Evolutionary conservation across 1,139 yeast genomes (phyloP), one percentile per base, ranked within the genome.

Genomic region (Geotrichum histeridarum): DNA sequence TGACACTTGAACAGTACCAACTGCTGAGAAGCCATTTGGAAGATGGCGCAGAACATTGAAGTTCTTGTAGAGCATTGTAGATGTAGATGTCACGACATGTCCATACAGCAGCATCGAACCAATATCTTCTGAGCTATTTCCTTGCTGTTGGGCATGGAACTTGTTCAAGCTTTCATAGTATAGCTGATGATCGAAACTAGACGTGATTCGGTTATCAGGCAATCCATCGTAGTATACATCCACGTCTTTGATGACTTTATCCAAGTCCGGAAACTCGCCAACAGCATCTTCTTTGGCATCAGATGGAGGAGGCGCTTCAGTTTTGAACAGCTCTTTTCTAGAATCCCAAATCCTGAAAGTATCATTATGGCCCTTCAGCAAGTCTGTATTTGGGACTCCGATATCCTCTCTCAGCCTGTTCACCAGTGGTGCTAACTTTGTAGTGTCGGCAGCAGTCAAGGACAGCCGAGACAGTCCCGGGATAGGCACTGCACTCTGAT

Each of bases 1-100:
- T 0, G 90, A 79, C 0, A 88, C 83, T 67, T 94, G 99, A 2
- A 86, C 80, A 0, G 93, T 82, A 1, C 94, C 95, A 2, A 85
- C 78, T n/a, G 83, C 73, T 0, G 85, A 74, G 47, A 83, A 76
- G 0, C 96, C 96, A 43, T 82, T 77, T 0, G 96, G 96, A 22
- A 87, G 69, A 35, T 73, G 63, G 14, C 76, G 72, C 54, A 91
- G 71, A 54, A 88, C 67, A 11, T 74, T 66, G 51, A 81, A 79
- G 68, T 93, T 93, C 50, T 79, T 77, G 64, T 91, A 96, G 60
- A 93, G 73, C 65, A 93, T 71, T 0, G 89, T 80, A 55, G 81
- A 84, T 0, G 99, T 93, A 0, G 98, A 91, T 0, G 96, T 86
- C 1, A 91, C 83, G 2, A 91, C 95, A 64, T 93, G 97, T 4